A percentile compares a stretch with the other conserved stretches of the same genome.
These are phyloP conservation scores for Erigeron canadensis DNA, from an alignment of 129 eudicot species.

Conservation along the genomic window DNA sequence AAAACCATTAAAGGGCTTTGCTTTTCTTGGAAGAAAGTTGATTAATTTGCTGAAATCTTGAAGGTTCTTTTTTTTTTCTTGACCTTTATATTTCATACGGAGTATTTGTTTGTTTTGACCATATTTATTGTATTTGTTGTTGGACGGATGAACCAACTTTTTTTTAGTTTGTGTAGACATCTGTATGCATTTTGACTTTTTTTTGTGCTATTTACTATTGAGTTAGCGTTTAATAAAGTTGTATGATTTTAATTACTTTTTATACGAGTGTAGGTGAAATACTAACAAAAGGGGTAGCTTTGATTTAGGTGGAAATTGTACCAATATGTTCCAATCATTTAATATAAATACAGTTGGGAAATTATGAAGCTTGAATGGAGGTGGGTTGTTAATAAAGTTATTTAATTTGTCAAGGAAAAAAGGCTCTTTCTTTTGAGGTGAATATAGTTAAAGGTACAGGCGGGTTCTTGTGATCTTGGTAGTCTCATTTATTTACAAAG, in stretches of 20 bases:
- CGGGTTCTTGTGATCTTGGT: constrained; percentile 1
- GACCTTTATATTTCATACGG: background rate
- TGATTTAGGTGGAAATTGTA: constrained; percentile 44
- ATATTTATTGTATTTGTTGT: constrained; percentile 22
- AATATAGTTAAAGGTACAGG: constrained; percentile 1
- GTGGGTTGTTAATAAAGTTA: constrained; percentile 10
- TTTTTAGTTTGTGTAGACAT: constrained; percentile 41
- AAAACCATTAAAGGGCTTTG: constrained; percentile 17
- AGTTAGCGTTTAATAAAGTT: constrained; percentile 2
- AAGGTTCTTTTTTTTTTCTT: constrained; percentile 30
- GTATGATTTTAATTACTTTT: constrained; percentile 2
- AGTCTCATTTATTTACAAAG: background rate
- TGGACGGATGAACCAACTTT: constrained; percentile 58
- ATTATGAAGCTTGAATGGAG: background rate
- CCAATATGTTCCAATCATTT: constrained; percentile 23
- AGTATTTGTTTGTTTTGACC: constrained; percentile 15
- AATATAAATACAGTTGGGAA: constrained; percentile 23
- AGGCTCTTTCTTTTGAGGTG: background rate
- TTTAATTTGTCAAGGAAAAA: background rate
- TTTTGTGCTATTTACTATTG: constrained; percentile 16
- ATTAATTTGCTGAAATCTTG: constrained; percentile 12
- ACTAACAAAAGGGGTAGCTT: constrained; percentile 28
- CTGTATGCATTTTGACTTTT: constrained; percentile 21
- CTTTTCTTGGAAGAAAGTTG: constrained; percentile 17
- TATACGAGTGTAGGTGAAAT: background rate